Percentiles rank a stretch among this genome's conserved stretches.
phyloP scores from a whole-genome alignment of 495 filamentous ascomycete genomes.

The Hypoxylon fragiforme region DNA sequence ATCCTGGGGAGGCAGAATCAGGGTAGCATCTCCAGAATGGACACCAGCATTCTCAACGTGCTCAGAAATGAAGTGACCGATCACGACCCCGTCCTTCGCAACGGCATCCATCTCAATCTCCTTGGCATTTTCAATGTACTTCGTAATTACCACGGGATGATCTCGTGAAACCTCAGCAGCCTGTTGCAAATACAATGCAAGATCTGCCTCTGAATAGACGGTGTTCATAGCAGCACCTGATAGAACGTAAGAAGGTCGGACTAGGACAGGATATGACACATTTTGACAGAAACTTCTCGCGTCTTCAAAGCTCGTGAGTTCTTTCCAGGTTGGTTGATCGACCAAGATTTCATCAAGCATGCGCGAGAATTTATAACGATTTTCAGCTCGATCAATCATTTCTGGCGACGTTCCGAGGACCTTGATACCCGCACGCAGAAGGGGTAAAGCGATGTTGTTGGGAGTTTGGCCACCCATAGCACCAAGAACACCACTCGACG shows the following conservation, averaged over 20 bases:
- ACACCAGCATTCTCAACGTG: conserved; percentile 97
- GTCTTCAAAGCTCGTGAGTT: conserved; percentile 86
- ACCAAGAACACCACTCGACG: conserved; percentile 86
- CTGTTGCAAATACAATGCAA: conserved; percentile 85
- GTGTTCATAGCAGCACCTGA: conserved; percentile 98
- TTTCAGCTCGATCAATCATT: conserved; percentile 98
- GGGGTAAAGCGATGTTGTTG: conserved; percentile 93
- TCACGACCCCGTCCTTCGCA: conserved; percentile 79
- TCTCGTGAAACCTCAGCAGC: conserved; percentile 91
- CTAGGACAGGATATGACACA: conserved; percentile 90
- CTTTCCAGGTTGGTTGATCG: conserved; percentile 97
- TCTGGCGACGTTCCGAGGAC: conserved; percentile 94
- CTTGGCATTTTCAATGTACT: conserved; percentile 96
- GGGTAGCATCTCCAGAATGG: conserved; percentile 92
- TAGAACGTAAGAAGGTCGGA: conserved; percentile 92
- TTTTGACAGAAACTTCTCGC: conserved; percentile 80
- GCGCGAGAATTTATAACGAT: conserved; percentile 97
- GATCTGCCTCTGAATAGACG: conserved; percentile 83
- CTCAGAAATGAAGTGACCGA: conserved; percentile 93
- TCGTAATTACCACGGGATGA: conserved; percentile 96
- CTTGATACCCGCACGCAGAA: conserved; percentile 86
- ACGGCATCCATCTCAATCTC: conserved; percentile 99
- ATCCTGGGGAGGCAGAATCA: conserved; percentile 94
- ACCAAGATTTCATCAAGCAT: conserved; percentile 96
- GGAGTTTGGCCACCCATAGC: conserved; percentile 98